Base-by-base conservation (phyloP, 371 early-diverging fungal genomes). In the Mortierella sp. region DNA sequence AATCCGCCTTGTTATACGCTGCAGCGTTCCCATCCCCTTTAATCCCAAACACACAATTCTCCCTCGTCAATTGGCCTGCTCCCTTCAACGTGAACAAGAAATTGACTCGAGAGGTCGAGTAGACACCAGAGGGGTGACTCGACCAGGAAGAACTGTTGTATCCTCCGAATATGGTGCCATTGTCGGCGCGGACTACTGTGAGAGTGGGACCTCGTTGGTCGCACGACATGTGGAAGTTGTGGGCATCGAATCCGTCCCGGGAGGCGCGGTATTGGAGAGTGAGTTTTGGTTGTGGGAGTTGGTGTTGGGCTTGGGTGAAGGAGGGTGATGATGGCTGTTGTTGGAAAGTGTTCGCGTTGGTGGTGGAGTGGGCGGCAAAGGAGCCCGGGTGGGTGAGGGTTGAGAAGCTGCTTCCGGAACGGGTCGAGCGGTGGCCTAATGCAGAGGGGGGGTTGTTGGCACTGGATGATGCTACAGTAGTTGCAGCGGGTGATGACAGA, bases 131-230 rank as follows among this genome's bases (percentile, higher is more conserved):
- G 0, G 82, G 82, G 50, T 86, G 86, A 47, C 82, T 82, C 11
- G 86, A 86, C 86, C 86, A 86, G 0, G 80, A 82, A 5, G 82
- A 82, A 8, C 73, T 75, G 58, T 86, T 86, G 72, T 82, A 86
- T 0, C 86, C 86, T 13, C 86, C 86, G 80, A 86, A 82, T 19
- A 86, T 77, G 26, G 73, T 54, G 0, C 86, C 86, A 34, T 77
- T 82, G 16, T 82, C 82, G 1, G 86, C 73, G 2, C 80, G 74
- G 10, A 82, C 71, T 0, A 86, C 82, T 26, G 86, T 86, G 31
- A 86, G 34, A 0, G 86, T 86, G 28, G 86, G 86, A 2, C 86
- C 86, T 2, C 86, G 86, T 31, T 86, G 86, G 55, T 86, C 86
- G 47, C 86, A 86, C 1, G 82, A 73, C 78, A 72, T 75, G 42